Evolutionary conservation across 306 rosid species (phyloP), one percentile per base, ranked within the genome.

Genomic region (Comarum palustre): DNA sequence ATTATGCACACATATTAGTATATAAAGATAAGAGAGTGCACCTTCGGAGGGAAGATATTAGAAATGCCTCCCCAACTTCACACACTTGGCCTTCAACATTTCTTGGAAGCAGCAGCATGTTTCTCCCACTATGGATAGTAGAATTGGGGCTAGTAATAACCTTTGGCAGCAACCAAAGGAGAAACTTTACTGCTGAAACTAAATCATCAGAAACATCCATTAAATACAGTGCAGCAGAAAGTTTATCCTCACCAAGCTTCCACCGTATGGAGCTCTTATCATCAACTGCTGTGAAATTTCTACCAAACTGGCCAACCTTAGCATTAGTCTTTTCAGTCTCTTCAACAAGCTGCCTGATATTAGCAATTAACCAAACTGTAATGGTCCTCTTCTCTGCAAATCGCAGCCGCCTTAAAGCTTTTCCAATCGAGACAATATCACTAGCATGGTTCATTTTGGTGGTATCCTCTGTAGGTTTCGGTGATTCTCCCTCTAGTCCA

Each of bases 161-260:
- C 83, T 88, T 94, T 3, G 99, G 99, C 82, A 91, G 83, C 90
- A 94, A 68, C 99, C 95, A 94, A 68, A 94, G 86, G 61, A 94
- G 90, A 83, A 94, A 85, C 71, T 88, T 89, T 63, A 89, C 97
- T 62, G 90, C 95, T 59, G 81, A 83, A 72, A 91, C 92, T 67
- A 88, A 85, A 84, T 94, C 96, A 61, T 88, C 87, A 34, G 95
- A 85, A 50, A 81, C 82, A 80, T 91, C 99, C 84, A 84, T 88
- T 77, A 88, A 77, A 85, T 87, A 89, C 66, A 94, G 87, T 78
- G 92, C 77, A 25, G 81, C 65, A 75, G 97, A 89, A 52, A 94
- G 89, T 75, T 94, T 95, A 66, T 91, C 97, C 80, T 94, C 99
- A 32, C 93, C 90, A 54, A 94, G 89, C 87, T 89, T 89, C 99